Base-by-base conservation (phyloP, 768 basidiomycete genomes). In the Tephrocybe sp. region DNA sequence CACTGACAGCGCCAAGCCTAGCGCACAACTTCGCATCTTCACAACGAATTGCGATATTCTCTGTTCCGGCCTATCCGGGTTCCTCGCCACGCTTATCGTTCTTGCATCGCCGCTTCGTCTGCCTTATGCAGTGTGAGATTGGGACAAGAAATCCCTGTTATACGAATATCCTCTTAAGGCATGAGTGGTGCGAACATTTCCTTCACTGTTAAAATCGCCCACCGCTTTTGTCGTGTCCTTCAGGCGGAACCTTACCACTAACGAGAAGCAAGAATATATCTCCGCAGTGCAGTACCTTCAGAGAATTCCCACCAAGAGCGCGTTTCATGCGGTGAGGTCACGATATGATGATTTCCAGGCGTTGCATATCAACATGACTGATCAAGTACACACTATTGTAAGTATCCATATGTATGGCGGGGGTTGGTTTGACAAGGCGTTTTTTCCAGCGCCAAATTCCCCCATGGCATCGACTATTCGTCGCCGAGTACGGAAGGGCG, bases 301-400 rank as follows among this genome's bases (percentile, higher is more conserved):
- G 44, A 46, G 56, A 0, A 57, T 54, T 3, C 69, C 67, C 1
- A 60, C 67, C 7, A 52, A 39, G 4, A 58, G 63, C 16, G 36
- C 47, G 9, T 49, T 62, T 25, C 39, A 39, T 2, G 59, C 54
- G 1, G 62, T 63, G 9, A 59, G 58, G 32, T 67, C 68, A 9
- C 68, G 70, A 9, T 73, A 65, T 51, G 73, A 75, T 46, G 72
- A 74, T 41, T 70, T 75, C 38, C 67, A 70, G 49, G 70, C 66
- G 0, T 34, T 62, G 13, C 74, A 74, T 43, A 65, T 73, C 24
- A 48, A 51, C 3, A 34, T 64, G 28, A 59, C 69, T 2, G 60
- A 63, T 7, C 27, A 41, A 2, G 59, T 72, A 7, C 72, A 75
- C 51, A 30, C 59, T 8, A 64, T 70, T 37, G 74, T 73, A 53